A percentile compares a stretch with the other conserved stretches of the same genome.
Evolutionary conservation across 1,284 basidiomycete species (phyloP).

Genomic region (Leccinum subrobustum): DNA sequence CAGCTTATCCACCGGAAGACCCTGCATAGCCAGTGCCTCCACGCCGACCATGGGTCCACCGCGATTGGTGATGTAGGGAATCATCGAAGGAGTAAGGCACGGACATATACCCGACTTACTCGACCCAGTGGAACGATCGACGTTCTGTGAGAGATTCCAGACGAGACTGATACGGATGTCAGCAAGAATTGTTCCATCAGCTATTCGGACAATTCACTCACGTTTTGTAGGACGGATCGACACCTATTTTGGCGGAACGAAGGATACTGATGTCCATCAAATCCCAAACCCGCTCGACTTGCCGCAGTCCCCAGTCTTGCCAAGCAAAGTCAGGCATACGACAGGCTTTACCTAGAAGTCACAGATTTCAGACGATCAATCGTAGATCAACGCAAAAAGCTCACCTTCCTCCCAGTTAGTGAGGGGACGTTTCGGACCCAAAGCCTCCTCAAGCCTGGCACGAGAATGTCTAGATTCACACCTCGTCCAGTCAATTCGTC

Average conservation of each 20-base stretch:
- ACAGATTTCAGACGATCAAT: neutral
- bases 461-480: conserved; percentile 93
- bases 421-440: conserved; percentile 83
- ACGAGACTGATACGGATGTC: conserved; percentile 55
- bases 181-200: conserved; percentile 14
- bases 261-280: conserved; percentile 89
- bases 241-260: conserved; percentile 76
- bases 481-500: conserved; percentile 86
- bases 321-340: conserved; percentile 90
- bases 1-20: conserved; percentile 88
- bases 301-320: conserved; percentile 89
- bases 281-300: conserved; percentile 94
- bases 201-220: conserved; percentile 40
- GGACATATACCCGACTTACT: conserved; percentile 83
- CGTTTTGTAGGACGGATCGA: conserved; percentile 88
- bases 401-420: conserved; percentile 92
- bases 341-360: conserved; percentile 68
- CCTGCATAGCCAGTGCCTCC: conserved; percentile 92
- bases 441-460: conserved; percentile 78
- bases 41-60: conserved; percentile 95
- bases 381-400: conserved; percentile 10
- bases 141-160: conserved; percentile 98
- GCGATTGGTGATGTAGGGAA: conserved; percentile 93
- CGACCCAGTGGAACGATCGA: conserved; percentile 85
- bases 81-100: conserved; percentile 94